Percentiles rank a stretch among this genome's conserved stretches.
Evolutionary conservation across 2,329 filamentous ascomycete genomes (phyloP).

Genomic region (Scedosporium dehoogii): DNA sequence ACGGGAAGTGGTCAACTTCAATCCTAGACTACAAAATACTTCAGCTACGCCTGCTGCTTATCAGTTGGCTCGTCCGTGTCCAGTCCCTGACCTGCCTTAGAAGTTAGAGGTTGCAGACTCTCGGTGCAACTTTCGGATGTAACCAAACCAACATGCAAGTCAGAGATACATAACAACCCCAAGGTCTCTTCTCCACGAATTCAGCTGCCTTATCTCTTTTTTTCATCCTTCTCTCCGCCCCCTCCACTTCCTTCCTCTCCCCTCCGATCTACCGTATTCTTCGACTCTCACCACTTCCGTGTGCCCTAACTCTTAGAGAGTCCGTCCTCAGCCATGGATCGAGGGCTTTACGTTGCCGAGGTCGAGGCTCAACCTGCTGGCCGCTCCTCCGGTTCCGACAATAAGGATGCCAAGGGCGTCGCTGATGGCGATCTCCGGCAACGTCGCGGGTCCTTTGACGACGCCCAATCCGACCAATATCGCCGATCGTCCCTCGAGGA

Average conservation of each 20-base stretch:
- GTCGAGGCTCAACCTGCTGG: neutral
- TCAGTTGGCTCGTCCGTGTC: neutral
- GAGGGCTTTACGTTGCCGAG: neutral
- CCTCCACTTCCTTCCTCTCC: neutral
- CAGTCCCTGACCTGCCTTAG: neutral
- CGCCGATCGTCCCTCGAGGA: conserved; percentile 12
- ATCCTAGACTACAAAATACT: no score
- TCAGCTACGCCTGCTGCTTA: no score
- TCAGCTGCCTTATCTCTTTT: neutral
- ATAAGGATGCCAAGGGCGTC: neutral
- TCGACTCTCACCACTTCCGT: neutral
- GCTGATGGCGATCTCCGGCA: neutral
- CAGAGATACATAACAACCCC: neutral
- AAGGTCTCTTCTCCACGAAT: neutral
- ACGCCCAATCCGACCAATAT: conserved; percentile 39
- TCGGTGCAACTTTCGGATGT: neutral
- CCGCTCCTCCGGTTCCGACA: neutral
- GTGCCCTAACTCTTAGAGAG: neutral
- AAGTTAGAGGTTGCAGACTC: neutral
- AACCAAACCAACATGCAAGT: neutral
- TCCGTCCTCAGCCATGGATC: neutral
- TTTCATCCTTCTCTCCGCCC: neutral
- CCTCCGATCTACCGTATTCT: neutral
- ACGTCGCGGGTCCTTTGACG: conserved; percentile 10
- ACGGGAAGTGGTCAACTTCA: neutral